Base-by-base conservation (phyloP, 768 basidiomycete genomes). In the Amanita subjunquillea region DNA sequence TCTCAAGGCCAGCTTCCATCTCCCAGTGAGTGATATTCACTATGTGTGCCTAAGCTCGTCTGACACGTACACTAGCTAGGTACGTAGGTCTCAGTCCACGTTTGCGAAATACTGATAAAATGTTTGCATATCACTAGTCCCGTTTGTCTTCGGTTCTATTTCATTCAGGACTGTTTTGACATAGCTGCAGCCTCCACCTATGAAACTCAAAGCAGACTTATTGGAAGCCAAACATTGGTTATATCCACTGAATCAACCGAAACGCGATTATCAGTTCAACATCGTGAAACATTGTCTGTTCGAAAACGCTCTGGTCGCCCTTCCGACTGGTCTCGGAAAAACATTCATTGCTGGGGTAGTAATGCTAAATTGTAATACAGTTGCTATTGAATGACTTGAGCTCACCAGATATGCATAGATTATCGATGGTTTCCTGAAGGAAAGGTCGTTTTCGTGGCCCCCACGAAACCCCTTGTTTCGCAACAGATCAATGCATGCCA, bases 291-390 rank as follows among this genome's bases (percentile, higher is more conserved):
- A 80, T 29, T 87, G 83, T 59, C 74, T 99, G 22, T 91, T 88
- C 61, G 88, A 97, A 23, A 98, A 99, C 62, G 89, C 91, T 6
- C 78, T 99, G 6, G 93, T 97, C 27, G 87, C 93, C 0, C 70
- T 99, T 12, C 96, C 96, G 2, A 99, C 96, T 0, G 96, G 96
- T 42, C 71, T 98, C 10, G 96, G 96, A 13, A 99, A 99, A 70
- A 99, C 96, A 0, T 98, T 99, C 61, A 87, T 99, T 55, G 96
- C 96, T 3, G 93, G 95, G 1, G 91, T 91, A 2, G 79, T 99
- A 20, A 97, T 99, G 95, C 69, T 94, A 27, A 95, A 94, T 62
- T 95, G 91, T 61, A 6, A 29, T 20, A 2, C 9, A 43, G 50
- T 20, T 37, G 15, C 22, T 25, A 53, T 27, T 36, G 23, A 6